phyloP scores from a whole-genome alignment of 2,329 filamentous ascomycete genomes.

The Alternaria alternata region DNA sequence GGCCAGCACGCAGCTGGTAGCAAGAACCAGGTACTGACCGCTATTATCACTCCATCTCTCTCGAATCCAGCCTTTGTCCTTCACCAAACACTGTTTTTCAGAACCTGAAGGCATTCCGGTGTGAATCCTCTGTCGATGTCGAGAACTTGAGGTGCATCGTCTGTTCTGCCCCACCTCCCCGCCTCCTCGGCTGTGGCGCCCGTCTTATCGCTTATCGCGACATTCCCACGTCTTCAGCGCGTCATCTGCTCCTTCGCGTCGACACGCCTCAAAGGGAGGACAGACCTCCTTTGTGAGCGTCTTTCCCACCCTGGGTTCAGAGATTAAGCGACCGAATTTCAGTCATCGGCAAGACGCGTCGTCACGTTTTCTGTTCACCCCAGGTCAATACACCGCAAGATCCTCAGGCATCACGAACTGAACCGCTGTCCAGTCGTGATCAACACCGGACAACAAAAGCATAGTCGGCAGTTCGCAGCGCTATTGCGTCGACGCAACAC shows the following conservation, averaged over 20 bases:
- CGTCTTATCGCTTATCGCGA: slow-evolving; percentile 32
- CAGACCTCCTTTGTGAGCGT: not conserved
- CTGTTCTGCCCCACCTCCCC: slow-evolving; percentile 15
- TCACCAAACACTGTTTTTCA: not conserved
- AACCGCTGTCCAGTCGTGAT: not conserved
- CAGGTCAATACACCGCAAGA: not conserved
- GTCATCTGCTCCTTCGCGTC: slow-evolving; percentile 30
- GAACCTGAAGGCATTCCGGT: not conserved
- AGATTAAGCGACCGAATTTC: not conserved
- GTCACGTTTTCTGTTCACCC: not conserved
- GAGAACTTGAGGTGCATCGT: slow-evolving; percentile 6
- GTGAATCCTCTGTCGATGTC: not conserved
- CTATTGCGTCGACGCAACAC: not conserved
- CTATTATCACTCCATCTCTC: not conserved
- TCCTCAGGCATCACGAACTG: not conserved
- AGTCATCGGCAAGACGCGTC: not conserved
- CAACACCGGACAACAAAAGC: not conserved
- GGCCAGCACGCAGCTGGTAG: slow-evolving; percentile 4
- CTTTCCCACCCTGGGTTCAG: not conserved
- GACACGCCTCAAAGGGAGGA: slow-evolving; percentile 19
- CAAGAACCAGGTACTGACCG: not conserved
- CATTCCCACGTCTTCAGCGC: slow-evolving; percentile 20
- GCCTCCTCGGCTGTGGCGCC: slow-evolving; percentile 32
- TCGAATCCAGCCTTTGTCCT: not conserved
- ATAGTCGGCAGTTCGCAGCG: not conserved